Evolutionary conservation across 192 early-diverging fungal species (phyloP).

Genomic region (Coemansia sp.): DNA sequence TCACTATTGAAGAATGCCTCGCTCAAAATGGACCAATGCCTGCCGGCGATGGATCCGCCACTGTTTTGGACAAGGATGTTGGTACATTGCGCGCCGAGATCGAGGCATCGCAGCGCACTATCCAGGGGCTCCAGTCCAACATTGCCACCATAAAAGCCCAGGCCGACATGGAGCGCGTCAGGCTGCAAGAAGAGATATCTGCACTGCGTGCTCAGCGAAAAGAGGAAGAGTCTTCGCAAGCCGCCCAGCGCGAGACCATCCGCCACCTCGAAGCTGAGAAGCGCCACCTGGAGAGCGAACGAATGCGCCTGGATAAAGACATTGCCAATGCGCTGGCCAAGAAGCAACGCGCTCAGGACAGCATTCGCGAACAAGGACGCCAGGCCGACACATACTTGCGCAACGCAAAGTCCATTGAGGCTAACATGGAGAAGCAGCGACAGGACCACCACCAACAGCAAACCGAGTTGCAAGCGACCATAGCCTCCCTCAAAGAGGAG

Average conservation of each 20-base stretch:
- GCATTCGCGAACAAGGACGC: constrained; percentile 21
- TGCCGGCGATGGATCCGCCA: neutral
- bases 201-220: constrained; percentile 32
- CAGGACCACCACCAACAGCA: constrained; percentile 28
- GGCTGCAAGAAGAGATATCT: constrained; percentile 27
- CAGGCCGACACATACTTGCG: constrained; percentile 18
- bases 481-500: constrained; percentile 20
- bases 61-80: neutral
- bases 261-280: constrained; percentile 42
- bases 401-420: constrained; percentile 20
- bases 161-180: constrained; percentile 25
- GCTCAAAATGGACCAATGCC: neutral
- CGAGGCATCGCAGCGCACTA: constrained; percentile 8
- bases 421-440: constrained; percentile 30
- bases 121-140: constrained; percentile 11
- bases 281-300: constrained; percentile 33
- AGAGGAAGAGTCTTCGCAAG: constrained; percentile 21
- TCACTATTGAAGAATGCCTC: neutral
- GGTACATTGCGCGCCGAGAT: constrained; percentile 13
- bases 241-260: constrained; percentile 28
- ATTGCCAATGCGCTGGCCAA: constrained; percentile 22
- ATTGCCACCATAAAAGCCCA: constrained; percentile 15
- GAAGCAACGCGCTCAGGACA: constrained; percentile 28
- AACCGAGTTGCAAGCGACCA: constrained; percentile 22
- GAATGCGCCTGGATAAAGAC: constrained; percentile 17